phyloP scores from a whole-genome alignment of 495 filamentous ascomycete species.

The Cenococcum geophilum region DNA sequence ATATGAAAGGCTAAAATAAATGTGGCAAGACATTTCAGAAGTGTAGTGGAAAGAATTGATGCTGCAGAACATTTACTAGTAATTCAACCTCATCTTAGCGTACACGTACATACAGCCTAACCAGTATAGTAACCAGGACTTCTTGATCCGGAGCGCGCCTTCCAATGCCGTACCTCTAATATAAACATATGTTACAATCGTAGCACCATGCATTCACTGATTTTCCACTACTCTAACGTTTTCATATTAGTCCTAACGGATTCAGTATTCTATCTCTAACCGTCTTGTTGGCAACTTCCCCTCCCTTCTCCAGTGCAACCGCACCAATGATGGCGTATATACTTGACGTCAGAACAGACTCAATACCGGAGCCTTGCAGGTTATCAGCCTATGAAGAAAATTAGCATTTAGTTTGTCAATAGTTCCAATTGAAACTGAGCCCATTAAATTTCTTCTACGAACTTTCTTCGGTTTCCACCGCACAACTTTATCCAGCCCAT shows the following conservation, averaged over 20 bases:
- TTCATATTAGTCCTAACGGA: conserved; percentile 34
- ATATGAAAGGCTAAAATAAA: too few relatives aligned
- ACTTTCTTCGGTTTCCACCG: conserved; percentile 85
- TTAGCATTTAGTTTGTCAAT: conserved; percentile 12
- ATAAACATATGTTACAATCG: too few relatives aligned
- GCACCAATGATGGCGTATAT: conserved; percentile 85
- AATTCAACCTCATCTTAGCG: too few relatives aligned
- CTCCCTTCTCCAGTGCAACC: conserved; percentile 76
- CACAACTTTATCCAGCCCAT: conserved; percentile 64
- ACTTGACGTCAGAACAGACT: conserved; percentile 64
- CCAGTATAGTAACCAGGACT: too few relatives aligned
- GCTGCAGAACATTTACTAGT: too few relatives aligned
- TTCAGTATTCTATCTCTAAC: conserved; percentile 69
- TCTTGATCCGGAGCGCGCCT: too few relatives aligned
- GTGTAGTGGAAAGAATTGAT: too few relatives aligned
- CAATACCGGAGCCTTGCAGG: conserved; percentile 62
- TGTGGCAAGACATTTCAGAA: too few relatives aligned
- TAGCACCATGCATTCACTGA: too few relatives aligned
- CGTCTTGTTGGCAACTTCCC: conserved; percentile 65
- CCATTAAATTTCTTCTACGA: conserved; percentile 30
- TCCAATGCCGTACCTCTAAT: too few relatives aligned
- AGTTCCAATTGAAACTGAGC: conserved; percentile 10
- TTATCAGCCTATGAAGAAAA: conserved; percentile 55
- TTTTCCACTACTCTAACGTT: too few relatives aligned
- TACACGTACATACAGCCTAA: too few relatives aligned